Evolutionary conservation across 805 yeast species (phyloP).

Genomic region (Geotrichum ghanense): DNA sequence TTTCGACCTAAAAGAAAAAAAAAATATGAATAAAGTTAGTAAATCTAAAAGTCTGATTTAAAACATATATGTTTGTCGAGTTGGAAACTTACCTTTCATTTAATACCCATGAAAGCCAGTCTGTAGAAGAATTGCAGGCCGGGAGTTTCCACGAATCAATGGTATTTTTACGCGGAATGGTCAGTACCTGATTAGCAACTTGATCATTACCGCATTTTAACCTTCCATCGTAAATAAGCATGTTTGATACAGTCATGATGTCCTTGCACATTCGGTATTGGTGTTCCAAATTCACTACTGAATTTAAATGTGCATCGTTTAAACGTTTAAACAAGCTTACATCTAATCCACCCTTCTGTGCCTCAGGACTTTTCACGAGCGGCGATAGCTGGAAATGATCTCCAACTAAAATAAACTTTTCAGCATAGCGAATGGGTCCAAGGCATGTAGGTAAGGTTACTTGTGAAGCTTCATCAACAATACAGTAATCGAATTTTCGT

Average conservation of each 20-base stretch:
- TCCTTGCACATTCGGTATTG: conserved; percentile 93
- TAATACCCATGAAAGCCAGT: conserved; percentile 52
- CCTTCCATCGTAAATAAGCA: conserved; percentile 62
- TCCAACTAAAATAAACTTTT: conserved; percentile 85
- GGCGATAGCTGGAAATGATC: conserved; percentile 95
- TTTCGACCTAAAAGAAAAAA: conserved; percentile 3
- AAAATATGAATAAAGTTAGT: conserved; percentile 5
- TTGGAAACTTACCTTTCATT: conserved; percentile 31
- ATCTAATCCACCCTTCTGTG: conserved; percentile 54
- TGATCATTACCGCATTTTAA: conserved; percentile 60
- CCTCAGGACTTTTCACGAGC: conserved; percentile 56
- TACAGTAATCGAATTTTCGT: conserved; percentile 76
- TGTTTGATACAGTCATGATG: conserved; percentile 73
- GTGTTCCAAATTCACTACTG: conserved; percentile 63
- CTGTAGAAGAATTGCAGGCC: conserved; percentile 1
- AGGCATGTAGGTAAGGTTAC: conserved; percentile 82
- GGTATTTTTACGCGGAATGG: conserved; percentile 32
- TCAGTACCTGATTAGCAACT: conserved; percentile 50
- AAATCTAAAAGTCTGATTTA: too few relatives aligned
- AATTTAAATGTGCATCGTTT: conserved; percentile 59
- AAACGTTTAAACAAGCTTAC: conserved; percentile 65
- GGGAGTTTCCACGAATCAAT: conserved; percentile 8
- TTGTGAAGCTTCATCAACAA: conserved; percentile 94
- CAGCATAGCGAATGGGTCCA: conserved; percentile 74
- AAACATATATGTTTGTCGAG: not conserved